Conservation (phyloP, 768 basidiomycete species). For the Pisolithus tinctorius region DNA sequence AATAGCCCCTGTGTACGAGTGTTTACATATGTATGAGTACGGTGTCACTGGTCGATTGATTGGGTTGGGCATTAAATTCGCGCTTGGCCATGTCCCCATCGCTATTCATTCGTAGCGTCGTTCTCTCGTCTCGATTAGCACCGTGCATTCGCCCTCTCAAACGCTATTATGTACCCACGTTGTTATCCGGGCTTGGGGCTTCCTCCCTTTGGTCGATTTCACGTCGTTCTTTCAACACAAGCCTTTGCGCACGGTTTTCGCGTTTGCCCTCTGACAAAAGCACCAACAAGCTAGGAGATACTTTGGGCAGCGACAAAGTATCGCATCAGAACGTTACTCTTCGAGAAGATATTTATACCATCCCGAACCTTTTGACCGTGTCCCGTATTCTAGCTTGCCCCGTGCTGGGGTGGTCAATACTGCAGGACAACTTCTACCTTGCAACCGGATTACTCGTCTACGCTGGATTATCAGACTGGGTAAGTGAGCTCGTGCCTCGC, state of each 20-base stretch:
- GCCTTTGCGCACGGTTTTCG: constrained; percentile 6
- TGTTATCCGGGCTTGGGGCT: neutral
- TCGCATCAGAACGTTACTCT: constrained; percentile 27
- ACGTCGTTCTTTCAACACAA: constrained; percentile 10
- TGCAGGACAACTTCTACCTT: constrained; percentile 70
- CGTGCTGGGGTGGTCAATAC: constrained; percentile 82
- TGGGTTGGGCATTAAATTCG: neutral
- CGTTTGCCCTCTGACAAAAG: constrained; percentile 7
- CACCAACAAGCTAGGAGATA: constrained; percentile 3
- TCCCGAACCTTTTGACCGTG: constrained; percentile 85
- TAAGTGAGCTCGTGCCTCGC: constrained; percentile 33
- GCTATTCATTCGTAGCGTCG: neutral
- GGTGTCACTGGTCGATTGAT: too few relatives aligned
- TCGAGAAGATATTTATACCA: constrained; percentile 87
- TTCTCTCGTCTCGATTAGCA: constrained; percentile 6
- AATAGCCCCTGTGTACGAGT: too few relatives aligned
- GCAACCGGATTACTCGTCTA: constrained; percentile 84
- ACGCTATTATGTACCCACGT: neutral
- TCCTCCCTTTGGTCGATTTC: neutral
- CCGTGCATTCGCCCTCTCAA: neutral
- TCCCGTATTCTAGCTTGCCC: constrained; percentile 89
- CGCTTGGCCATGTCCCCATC: constrained; percentile 10
- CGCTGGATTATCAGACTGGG: constrained; percentile 89
- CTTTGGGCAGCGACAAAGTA: constrained; percentile 1
- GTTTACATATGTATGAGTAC: too few relatives aligned